Conservation (phyloP, 1,284 basidiomycete genomes). For the Cerrena zonata region DNA sequence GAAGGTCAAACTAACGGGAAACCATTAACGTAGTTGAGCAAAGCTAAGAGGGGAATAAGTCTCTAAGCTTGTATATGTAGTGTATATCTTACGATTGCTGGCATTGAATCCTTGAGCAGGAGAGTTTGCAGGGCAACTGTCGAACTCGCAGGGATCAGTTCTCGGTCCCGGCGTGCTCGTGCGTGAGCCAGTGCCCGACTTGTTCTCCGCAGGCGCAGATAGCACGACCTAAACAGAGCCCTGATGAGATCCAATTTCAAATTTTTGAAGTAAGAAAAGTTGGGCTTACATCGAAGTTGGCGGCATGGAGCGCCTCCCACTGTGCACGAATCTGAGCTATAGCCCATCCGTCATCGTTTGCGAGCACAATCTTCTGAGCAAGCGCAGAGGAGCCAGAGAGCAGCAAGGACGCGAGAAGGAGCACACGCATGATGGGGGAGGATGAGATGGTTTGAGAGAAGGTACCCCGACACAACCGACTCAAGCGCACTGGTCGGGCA, state of each 20-base stretch:
- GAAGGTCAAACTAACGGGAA: slow-evolving; percentile 19
- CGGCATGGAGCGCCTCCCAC: slow-evolving; percentile 33
- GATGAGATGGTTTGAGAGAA: no score
- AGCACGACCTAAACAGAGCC: slow-evolving; percentile 31
- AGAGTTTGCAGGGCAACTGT: slow-evolving; percentile 4
- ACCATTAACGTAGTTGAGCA: slow-evolving; percentile 30
- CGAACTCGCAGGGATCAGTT: slow-evolving; percentile 9
- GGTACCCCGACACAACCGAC: no score
- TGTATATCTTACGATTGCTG: slow-evolving; percentile 2
- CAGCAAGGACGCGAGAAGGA: slow-evolving; percentile 1
- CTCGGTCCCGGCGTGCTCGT: slow-evolving; percentile 20
- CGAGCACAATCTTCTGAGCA: slow-evolving; percentile 27
- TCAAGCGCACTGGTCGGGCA: no score
- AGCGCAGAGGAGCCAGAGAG: not conserved
- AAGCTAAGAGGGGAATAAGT: slow-evolving; percentile 14
- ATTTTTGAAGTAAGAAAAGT: slow-evolving; percentile 1
- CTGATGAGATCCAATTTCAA: not conserved
- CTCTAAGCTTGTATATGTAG: not conserved
- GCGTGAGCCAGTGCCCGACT: slow-evolving; percentile 38
- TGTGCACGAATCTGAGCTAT: slow-evolving; percentile 44
- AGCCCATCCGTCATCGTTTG: slow-evolving; percentile 51
- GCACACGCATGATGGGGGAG: not conserved
- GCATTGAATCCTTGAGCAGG: not conserved
- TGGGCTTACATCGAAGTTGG: slow-evolving; percentile 36
- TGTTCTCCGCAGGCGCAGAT: slow-evolving; percentile 37